A percentile compares a stretch with the other conserved stretches of the same genome.
Conservation (phyloP, 139 green algal genomes). For the Coccomyxa sp. region DNA sequence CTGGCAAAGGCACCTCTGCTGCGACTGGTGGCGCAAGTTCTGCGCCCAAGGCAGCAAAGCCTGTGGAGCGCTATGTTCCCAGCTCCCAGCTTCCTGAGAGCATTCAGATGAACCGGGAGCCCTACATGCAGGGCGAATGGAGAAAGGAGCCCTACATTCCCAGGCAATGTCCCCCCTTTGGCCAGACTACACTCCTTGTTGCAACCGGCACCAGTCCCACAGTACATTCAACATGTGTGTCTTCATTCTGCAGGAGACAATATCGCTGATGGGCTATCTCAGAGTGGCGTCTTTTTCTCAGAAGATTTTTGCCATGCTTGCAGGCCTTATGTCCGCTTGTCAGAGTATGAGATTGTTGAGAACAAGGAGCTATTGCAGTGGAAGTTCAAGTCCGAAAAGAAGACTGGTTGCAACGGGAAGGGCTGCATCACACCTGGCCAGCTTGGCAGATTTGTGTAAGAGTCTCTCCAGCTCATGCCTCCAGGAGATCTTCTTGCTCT, state of each 20-base stretch:
- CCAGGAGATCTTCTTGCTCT: not conserved
- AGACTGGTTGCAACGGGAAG: constrained; percentile 39
- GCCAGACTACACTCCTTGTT: not conserved
- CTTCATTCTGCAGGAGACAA: not conserved
- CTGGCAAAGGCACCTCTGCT: not conserved
- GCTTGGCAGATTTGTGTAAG: constrained; percentile 37
- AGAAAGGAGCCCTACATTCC: constrained; percentile 40
- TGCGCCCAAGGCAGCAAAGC: not conserved
- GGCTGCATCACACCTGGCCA: constrained; percentile 34
- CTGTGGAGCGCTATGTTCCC: not conserved
- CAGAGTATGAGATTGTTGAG: constrained; percentile 50
- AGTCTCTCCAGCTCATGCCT: not conserved
- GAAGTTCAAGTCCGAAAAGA: constrained; percentile 61
- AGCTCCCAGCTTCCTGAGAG: constrained; percentile 19
- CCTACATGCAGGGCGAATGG: constrained; percentile 58
- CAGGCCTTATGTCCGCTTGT: constrained; percentile 46
- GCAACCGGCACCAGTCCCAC: not conserved
- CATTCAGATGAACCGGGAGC: constrained; percentile 51
- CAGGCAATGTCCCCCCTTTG: not conserved
- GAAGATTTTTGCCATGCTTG: not conserved
- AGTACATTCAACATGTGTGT: not conserved
- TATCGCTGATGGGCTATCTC: not conserved
- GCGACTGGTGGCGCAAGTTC: not conserved
- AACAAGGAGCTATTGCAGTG: constrained; percentile 37
- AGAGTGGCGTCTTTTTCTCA: not conserved